Percentiles rank a stretch among this genome's conserved stretches.
phyloP scores from a whole-genome alignment of 345 rosid species.

The sweet orange (Citrus sinensis) region DVS_A1.0 CM039169.1:27348501-27349000 shows the following conservation, averaged over 20 bases:
- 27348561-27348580: neutral
- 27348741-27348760: conserved; percentile 19
- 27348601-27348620: conserved; percentile 1
- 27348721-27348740: conserved; percentile 16
- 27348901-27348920: neutral
- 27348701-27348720: neutral
- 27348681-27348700: conserved; percentile 1
- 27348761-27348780: conserved; percentile 13
- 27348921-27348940: neutral
- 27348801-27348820: neutral
- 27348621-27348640: conserved; percentile 13
- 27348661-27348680: neutral
- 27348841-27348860: neutral
- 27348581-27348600: conserved; percentile 10
- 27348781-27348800: neutral
- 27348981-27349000: neutral
- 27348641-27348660: conserved; percentile 8
- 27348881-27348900: neutral
- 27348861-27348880: neutral
- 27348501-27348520: conserved; percentile 21
- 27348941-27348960: neutral
- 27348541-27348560: neutral
- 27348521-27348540: conserved; percentile 13
- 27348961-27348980: neutral
- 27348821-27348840: neutral